Percentiles rank a stretch among this genome's conserved stretches.
Conservation (phyloP, 2,329 filamentous ascomycete genomes). For the Colletotrichum sp. region DNA sequence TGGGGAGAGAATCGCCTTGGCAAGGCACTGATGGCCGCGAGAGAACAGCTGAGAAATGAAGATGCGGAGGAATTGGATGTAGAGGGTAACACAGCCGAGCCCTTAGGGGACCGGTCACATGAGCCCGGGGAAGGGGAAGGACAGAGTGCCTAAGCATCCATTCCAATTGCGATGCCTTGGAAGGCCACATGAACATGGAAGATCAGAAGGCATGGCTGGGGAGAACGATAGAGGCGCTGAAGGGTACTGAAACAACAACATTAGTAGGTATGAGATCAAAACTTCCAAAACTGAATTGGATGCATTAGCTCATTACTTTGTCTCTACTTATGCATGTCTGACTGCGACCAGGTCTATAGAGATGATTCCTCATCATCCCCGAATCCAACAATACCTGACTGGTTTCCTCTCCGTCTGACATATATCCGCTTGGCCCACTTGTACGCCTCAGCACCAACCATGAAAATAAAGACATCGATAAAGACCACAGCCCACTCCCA, state of each 20-base stretch:
- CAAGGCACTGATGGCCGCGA: conserved; percentile 32
- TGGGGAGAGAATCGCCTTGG: conserved; percentile 37
- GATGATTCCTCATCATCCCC: neutral
- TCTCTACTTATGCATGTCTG: neutral
- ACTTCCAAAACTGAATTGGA: neutral
- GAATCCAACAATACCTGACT: neutral
- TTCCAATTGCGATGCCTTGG: neutral
- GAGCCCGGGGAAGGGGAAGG: neutral
- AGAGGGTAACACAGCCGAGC: neutral
- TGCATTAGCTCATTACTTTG: neutral
- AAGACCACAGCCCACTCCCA: conserved; percentile 68
- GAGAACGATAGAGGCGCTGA: rapidly evolving
- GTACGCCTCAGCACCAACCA: conserved; percentile 68
- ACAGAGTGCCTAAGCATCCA: neutral
- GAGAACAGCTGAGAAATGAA: conserved; percentile 16
- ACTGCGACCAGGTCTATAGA: neutral
- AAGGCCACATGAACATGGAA: neutral
- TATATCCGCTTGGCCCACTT: conserved; percentile 70
- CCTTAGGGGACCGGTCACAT: neutral
- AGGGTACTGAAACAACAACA: neutral
- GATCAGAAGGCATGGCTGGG: neutral
- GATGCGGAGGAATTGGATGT: neutral
- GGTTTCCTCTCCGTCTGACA: conserved; percentile 37
- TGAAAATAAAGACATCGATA: conserved; percentile 52
- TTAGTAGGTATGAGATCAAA: neutral